A percentile compares a stretch with the other conserved stretches of the same genome.
Evolutionary conservation across 805 yeast genomes (phyloP).

Genomic region (Diddensiella santjacobensis): DNA sequence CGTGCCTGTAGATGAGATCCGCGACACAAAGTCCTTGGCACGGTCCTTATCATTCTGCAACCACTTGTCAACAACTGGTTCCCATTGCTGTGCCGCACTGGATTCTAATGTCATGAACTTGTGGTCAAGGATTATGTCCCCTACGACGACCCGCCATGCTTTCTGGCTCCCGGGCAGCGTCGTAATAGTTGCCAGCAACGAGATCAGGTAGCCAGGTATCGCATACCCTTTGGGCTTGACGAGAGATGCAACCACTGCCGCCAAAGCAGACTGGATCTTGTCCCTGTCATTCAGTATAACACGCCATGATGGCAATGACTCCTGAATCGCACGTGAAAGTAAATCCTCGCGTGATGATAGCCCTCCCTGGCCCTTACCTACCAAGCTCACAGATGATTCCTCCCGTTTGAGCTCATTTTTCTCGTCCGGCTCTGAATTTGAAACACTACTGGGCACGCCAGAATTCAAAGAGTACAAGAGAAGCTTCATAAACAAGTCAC

Average conservation of each 20-base stretch:
- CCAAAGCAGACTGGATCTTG: slow-evolving; percentile 47
- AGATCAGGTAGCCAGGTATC: slow-evolving; percentile 8
- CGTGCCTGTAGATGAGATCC: slow-evolving; percentile 46
- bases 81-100: slow-evolving; percentile 45
- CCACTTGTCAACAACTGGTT: slow-evolving; percentile 58
- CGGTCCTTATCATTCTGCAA: slow-evolving; percentile 58
- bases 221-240: slow-evolving; percentile 44
- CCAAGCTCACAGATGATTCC: neutral
- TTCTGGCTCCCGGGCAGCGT: slow-evolving; percentile 35
- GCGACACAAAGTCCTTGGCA: slow-evolving; percentile 46
- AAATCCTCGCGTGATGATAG: slow-evolving; percentile 39
- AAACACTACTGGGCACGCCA: neutral
- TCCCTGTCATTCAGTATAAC: slow-evolving; percentile 56
- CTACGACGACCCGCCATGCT: slow-evolving; percentile 60
- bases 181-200: slow-evolving; percentile 8
- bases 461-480: slow-evolving; percentile 27
- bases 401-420: neutral
- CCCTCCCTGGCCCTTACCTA: neutral
- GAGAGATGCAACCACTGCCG: slow-evolving; percentile 51
- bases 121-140: slow-evolving; percentile 62
- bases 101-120: slow-evolving; percentile 46
- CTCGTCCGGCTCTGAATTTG: neutral
- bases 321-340: slow-evolving; percentile 40
- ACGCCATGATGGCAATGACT: slow-evolving; percentile 40
- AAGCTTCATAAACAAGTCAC: slow-evolving; percentile 42